Percentiles rank a stretch among this genome's conserved stretches.
These are phyloP conservation scores for Zygosaccharomyces bailii DNA, from an alignment of 805 yeast species.

Conservation along the genomic window DNA sequence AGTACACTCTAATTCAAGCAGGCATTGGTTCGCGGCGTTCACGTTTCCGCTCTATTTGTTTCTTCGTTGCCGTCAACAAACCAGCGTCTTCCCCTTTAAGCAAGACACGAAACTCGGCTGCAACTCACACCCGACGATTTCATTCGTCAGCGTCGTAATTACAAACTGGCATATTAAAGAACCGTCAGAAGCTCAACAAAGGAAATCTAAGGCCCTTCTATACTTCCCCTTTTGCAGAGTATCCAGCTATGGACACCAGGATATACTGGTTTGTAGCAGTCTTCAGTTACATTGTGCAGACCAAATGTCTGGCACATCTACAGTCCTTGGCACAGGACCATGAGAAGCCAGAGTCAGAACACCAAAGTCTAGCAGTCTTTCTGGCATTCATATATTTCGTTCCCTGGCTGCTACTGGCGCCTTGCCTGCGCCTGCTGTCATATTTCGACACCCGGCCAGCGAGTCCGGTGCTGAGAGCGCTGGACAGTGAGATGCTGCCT, in stretches of 20 bases:
- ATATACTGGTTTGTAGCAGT: slow-evolving; percentile 29
- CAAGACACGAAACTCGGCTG: slow-evolving; percentile 6
- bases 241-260: slow-evolving; percentile 13
- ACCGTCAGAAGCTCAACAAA: not conserved
- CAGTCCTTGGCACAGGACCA: slow-evolving; percentile 14
- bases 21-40: too few species aligned
- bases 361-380: slow-evolving; percentile 19
- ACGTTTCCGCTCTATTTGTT: too few species aligned
- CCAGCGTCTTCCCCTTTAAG: slow-evolving; percentile 4
- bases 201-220: not conserved
- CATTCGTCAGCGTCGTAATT: not conserved
- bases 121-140: slow-evolving; percentile 6
- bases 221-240: not conserved
- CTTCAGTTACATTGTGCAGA: slow-evolving; percentile 30
- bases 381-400: slow-evolving; percentile 27
- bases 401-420: slow-evolving; percentile 27
- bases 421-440: slow-evolving; percentile 16
- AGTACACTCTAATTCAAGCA: too few species aligned
- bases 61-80: not conserved
- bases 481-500: slow-evolving; percentile 8
- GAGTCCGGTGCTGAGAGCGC: slow-evolving; percentile 5
- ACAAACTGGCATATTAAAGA: not conserved
- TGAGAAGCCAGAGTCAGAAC: slow-evolving; percentile 13
- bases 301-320: slow-evolving; percentile 26
- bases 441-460: slow-evolving; percentile 1